Conservation (phyloP, 169 alveolate genomes). For the Plasmodium gonderi region DNA sequence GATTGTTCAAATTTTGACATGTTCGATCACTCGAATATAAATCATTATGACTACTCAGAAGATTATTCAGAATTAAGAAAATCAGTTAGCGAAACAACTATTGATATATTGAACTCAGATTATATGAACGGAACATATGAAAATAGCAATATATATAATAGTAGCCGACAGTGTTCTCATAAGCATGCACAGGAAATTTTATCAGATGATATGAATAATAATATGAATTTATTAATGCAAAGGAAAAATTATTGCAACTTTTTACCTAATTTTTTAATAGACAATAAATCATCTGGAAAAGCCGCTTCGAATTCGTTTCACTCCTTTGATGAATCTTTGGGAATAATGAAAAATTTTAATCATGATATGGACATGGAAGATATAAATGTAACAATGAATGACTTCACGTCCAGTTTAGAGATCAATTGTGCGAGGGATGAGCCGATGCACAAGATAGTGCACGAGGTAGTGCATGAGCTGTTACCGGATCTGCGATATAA, state of each 20-base stretch:
- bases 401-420: background rate
- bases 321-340: background rate
- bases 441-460: background rate
- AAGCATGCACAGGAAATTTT: constrained; percentile 1
- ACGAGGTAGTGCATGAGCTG: background rate
- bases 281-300: constrained; percentile 4
- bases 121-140: constrained; percentile 23
- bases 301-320: constrained; percentile 39
- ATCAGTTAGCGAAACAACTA: constrained; percentile 62
- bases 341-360: background rate
- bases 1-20: background rate
- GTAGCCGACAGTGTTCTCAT: background rate
- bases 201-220: constrained; percentile 15
- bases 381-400: background rate
- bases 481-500: background rate
- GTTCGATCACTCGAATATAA: background rate
- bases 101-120: constrained; percentile 27
- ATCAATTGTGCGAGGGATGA: background rate
- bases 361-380: background rate
- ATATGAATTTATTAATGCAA: constrained; percentile 14
- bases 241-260: background rate
- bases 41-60: background rate
- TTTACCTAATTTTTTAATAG: constrained; percentile 61
- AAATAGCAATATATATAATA: background rate
- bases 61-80: constrained; percentile 37